Base-by-base conservation (phyloP, 179 eudicot species). In the Actinidia arguta region DNA sequence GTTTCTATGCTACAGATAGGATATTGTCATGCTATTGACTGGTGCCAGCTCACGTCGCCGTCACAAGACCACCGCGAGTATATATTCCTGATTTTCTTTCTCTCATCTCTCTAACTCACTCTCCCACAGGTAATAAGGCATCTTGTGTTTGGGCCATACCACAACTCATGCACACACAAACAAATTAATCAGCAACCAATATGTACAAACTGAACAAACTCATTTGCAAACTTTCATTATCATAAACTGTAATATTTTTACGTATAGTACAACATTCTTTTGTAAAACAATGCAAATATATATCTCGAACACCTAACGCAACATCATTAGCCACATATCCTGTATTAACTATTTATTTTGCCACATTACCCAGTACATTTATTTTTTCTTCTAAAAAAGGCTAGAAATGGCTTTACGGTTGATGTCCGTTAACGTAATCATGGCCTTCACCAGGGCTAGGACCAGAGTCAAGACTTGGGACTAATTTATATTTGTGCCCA, bases 371-470 rank as follows among this genome's bases (percentile, higher is more conserved):
- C 5, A 48, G 8, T 48, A 48, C 51, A n/a, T n/a, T n/a, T n/a
- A 48, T 8, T 48, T 48, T 48, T 48, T 48, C 51, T n/a, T n/a
- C n/a, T n/a, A n/a, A n/a, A 8, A 48, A 48, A 48, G 5, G 25
- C 1, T 59, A 18, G 25, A 6, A 59, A 18, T 4, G 22, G 22
- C 20, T 18, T 18, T 44, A 42, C 9, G 25, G 18, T 24, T 20
- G 73, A 46, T 69, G 9, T 50, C 42, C 73, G 50, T 69, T 11
- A n/a, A 20, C 73, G n/a, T 42, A 42, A 69, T 9, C n/a, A 69
- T 69, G 52, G 39, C 73, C 73, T 42, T 0, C 52, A 4, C 73
- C 73, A 44, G 73, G 73, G 4, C 73, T 69, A 44, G 73, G 73
- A n/a, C 73, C 73, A 39, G 73, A 20, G 12, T 69, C 11, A 67